Base-by-base conservation (phyloP, 495 filamentous ascomycete genomes). In the Daldinia caldariorum region DNA sequence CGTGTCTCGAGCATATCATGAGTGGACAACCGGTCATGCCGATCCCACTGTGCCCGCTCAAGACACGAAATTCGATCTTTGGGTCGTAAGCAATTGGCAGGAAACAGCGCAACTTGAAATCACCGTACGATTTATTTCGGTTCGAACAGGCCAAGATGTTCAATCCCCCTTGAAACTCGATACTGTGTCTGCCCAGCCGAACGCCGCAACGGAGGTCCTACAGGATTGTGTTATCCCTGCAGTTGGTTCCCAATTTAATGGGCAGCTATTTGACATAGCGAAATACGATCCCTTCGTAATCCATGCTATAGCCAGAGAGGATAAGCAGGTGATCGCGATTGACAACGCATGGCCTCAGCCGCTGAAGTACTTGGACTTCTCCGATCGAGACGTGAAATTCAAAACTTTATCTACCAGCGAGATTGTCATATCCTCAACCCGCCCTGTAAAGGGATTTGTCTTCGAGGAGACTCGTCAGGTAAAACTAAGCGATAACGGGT, bases 291-390 rank as follows among this genome's bases (percentile, higher is more conserved):
- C 68, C 75, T 79, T 84, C 67, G 73, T 85, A 69, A 75, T 91
- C 56, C 83, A 79, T n/a, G 80, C 81, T 13, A 71, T 81, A 72
- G 50, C 89, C 37, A 79, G 83, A 13, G 58, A 79, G 10, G 70
- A 58, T 0, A 84, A 82, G 2, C 60, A 84, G 22, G 49, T 85
- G n/a, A 81, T 90, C 6, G 82, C 88, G 10, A 83, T 87, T 10
- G 88, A 91, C 71, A 83, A 87, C 0, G 89, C 91, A 61, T 94
- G 92, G 92, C 91, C 92, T 0, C 90, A 94, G 66, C 92, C 92
- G 14, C 83, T 94, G 69, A 94, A 94, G 79, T 93, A 92, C 74
- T 83, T 93, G 20, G 83, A 89, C 61, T 84, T 95, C 32, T 81
- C 82, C 0, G 63, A 77, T 7, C 74, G 81, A 7, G 69, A 76